Percentiles rank a stretch among this genome's conserved stretches.
These are phyloP conservation scores for Russula brevipes DNA, from an alignment of 768 basidiomycete species.

Conservation along the genomic window DNA sequence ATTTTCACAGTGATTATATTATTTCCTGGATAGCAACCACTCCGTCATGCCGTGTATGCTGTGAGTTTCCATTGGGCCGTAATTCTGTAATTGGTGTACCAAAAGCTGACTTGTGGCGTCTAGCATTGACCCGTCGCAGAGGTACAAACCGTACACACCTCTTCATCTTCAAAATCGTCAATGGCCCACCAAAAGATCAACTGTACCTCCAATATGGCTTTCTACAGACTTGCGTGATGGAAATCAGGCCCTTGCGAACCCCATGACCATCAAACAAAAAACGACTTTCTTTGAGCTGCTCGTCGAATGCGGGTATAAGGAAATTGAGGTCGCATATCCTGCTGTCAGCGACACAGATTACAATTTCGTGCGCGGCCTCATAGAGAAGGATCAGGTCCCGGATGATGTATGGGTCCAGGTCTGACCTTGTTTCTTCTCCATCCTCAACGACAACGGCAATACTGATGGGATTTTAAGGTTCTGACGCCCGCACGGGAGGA, in stretches of 20 bases:
- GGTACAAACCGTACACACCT: conserved; percentile 86
- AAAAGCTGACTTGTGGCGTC: not conserved
- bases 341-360: conserved; percentile 98
- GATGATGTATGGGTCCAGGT: conserved; percentile 98
- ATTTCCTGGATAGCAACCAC: not conserved
- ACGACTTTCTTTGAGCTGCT: conserved; percentile 85
- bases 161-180: conserved; percentile 72
- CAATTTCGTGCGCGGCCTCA: conserved; percentile 80
- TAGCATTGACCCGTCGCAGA: conserved; percentile 78
- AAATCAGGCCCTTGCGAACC: conserved; percentile 95
- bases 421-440: conserved; percentile 26
- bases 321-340: conserved; percentile 97
- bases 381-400: conserved; percentile 79
- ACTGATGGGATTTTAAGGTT: conserved; percentile 50
- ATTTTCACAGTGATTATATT: not conserved
- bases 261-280: conserved; percentile 97
- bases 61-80: conserved; percentile 38
- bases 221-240: conserved; percentile 97
- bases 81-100: not conserved
- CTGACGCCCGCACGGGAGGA: conserved; percentile 95
- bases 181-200: conserved; percentile 88
- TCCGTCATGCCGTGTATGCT: conserved; percentile 60
- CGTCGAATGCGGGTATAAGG: conserved; percentile 88
- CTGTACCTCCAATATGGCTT: conserved; percentile 88
- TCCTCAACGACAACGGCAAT: not conserved